These are phyloP conservation scores for Botryotinia convoluta DNA, from an alignment of 2,329 filamentous ascomycete species.

Conservation along the genomic window DNA sequence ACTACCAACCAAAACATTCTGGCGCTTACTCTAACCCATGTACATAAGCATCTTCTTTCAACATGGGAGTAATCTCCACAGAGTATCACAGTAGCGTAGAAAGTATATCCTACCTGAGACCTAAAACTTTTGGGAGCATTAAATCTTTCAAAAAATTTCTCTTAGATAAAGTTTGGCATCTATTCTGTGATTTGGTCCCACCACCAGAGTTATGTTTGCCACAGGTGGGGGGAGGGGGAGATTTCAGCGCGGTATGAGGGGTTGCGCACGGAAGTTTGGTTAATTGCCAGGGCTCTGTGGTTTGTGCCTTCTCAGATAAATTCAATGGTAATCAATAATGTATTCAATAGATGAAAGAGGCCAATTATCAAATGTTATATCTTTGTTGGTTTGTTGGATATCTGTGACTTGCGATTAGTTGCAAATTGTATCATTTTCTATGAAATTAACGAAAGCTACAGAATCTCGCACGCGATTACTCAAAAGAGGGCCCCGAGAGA, in stretches of 20 bases:
- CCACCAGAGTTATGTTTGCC: neutral
- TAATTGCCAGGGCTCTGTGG: neutral
- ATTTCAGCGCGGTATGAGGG: neutral
- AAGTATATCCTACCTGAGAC: neutral
- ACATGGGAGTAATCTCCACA: neutral
- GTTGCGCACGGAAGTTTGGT: neutral
- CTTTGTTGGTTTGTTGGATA: neutral
- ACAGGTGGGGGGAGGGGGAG: neutral
- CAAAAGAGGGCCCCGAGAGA: neutral
- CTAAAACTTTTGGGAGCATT: neutral
- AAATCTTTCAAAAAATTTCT: neutral
- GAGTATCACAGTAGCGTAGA: too few relatives aligned
- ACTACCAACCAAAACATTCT: neutral
- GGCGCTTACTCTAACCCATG: neutral
- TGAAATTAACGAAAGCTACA: neutral
- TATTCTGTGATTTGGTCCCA: neutral
- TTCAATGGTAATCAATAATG: neutral
- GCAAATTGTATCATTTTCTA: conserved; percentile 1
- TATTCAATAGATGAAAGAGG: neutral
- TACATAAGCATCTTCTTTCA: neutral
- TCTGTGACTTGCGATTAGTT: neutral
- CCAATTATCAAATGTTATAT: neutral
- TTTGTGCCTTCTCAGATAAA: neutral
- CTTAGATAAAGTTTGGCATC: neutral
- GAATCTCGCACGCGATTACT: neutral